Base-by-base conservation (phyloP, 345 rosid genomes). In the Hypericum perforatum region DNA sequence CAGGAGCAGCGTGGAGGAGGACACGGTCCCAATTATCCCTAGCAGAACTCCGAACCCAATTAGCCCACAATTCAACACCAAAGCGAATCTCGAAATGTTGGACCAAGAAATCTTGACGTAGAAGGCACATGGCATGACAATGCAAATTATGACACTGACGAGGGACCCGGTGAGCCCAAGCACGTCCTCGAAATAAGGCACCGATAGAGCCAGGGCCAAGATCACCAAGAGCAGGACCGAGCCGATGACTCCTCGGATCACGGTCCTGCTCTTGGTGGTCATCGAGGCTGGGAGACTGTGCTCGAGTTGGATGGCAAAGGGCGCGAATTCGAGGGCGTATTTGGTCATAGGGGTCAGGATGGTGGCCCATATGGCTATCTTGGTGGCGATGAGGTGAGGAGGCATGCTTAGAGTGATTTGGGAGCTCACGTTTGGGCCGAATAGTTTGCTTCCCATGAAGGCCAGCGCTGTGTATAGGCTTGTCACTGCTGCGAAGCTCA, bases 401-500 rank as follows among this genome's bases (percentile, higher is more conserved):
- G 94, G 90, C 66, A 84, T 67, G 78, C 85, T 78, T 16, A 84
- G 82, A 49, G 90, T 87, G 63, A 84, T 74, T 52, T 87, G 90
- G 12, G 94, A 54, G 58, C 77, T 80, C 11, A 87, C 72, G 39
- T 39, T 45, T 2, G 82, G 70, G 4, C 94, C 88, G 60, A 80
- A 84, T 66, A 84, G 45, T 56, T 65, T 88, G n/a, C 90, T 85
- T 1, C 90, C 96, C 71, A 74, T 70, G 66, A 88, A 80, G 12
- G 73, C 90, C 41, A 82, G 68, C 55, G 79, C 49, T 1, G 80
- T 67, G 63, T 82, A 84, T 0, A 84, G 68, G 12, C 58, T 48
- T 39, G 78, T 80, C 37, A 71, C 88, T 37, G 68, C 65, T 41
- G 82, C 59, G 52, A 84, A 88, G 74, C 94, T 88, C 64, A 84